These are phyloP conservation scores for Solanum chacoense DNA, from an alignment of 305 asterid species.

Conservation along the genomic window DNA sequence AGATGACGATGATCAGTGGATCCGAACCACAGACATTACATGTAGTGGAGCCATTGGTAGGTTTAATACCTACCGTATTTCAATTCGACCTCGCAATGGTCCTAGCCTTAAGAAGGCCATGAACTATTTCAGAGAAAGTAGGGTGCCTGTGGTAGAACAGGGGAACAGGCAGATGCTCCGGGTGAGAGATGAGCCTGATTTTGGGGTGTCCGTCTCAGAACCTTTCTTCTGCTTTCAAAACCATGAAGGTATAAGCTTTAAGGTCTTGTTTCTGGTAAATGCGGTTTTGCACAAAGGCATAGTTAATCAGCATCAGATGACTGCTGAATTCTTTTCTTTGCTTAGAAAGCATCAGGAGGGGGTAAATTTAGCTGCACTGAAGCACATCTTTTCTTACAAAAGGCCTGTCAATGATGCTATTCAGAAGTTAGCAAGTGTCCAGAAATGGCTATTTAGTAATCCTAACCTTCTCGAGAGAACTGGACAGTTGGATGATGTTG, in stretches of 20 bases:
- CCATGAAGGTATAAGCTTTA: slow-evolving; percentile 36
- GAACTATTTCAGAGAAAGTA: slow-evolving; percentile 31
- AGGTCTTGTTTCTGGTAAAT: slow-evolving; percentile 60
- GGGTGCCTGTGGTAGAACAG: slow-evolving; percentile 28
- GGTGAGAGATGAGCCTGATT: slow-evolving; percentile 52
- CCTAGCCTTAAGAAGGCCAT: slow-evolving; percentile 32
- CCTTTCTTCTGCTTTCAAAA: slow-evolving; percentile 58
- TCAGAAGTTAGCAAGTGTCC: slow-evolving; percentile 36
- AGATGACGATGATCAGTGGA: slow-evolving; percentile 98
- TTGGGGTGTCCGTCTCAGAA: slow-evolving; percentile 40
- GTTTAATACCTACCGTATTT: slow-evolving; percentile 58
- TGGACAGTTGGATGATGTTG: slow-evolving; percentile 38
- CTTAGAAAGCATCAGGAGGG: slow-evolving; percentile 53
- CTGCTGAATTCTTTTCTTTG: slow-evolving; percentile 34
- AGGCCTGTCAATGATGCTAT: slow-evolving; percentile 53
- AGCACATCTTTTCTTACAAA: slow-evolving; percentile 53
- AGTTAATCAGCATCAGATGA: slow-evolving; percentile 75
- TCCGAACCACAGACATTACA: slow-evolving; percentile 75
- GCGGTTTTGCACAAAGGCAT: slow-evolving; percentile 77
- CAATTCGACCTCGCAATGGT: slow-evolving; percentile 48
- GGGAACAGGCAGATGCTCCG: slow-evolving; percentile 5
- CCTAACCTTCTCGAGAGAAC: slow-evolving; percentile 62
- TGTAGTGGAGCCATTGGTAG: slow-evolving; percentile 75
- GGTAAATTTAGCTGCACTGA: slow-evolving; percentile 47
- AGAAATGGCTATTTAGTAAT: slow-evolving; percentile 45